Percentiles rank a stretch among this genome's conserved stretches.
These are phyloP conservation scores for Paecilomyces variotii DNA, from an alignment of 2,329 filamentous ascomycete genomes.

Conservation along the genomic window DNA sequence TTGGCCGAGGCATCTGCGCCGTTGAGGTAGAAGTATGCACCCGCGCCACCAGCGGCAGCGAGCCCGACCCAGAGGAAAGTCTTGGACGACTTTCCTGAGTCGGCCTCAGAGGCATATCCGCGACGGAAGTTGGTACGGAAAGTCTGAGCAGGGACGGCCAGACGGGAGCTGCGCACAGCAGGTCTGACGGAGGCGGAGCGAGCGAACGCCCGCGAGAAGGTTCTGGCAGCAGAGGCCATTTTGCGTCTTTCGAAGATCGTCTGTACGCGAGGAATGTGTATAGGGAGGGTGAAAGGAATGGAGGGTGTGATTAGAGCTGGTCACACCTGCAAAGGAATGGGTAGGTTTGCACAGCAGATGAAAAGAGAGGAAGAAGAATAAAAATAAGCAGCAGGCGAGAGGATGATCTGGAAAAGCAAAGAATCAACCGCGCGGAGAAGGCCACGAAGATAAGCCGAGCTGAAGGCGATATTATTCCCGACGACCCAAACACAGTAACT, in stretches of 20 bases:
- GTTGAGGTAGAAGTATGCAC: constrained; percentile 56
- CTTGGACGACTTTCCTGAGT: constrained; percentile 43
- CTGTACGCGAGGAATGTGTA: not conserved
- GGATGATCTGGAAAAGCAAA: not conserved
- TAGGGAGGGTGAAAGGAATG: not conserved
- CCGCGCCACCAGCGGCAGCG: constrained; percentile 54
- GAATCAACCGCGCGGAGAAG: not conserved
- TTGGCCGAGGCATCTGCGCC: constrained; percentile 41
- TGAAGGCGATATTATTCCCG: not conserved
- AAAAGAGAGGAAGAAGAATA: not conserved
- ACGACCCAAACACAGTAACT: not conserved
- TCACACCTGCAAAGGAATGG: not conserved
- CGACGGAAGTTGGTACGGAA: constrained; percentile 69
- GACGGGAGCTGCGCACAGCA: constrained; percentile 49
- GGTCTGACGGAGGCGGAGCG: constrained; percentile 33
- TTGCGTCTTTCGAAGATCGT: constrained; percentile 7
- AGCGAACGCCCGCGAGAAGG: constrained; percentile 35
- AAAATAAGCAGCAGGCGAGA: not conserved
- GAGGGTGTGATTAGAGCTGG: not conserved
- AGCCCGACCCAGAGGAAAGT: constrained; percentile 53
- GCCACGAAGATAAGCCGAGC: not conserved
- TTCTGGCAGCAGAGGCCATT: constrained; percentile 36
- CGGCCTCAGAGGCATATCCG: constrained; percentile 66
- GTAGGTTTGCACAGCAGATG: no score
- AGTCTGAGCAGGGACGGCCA: constrained; percentile 52